phyloP scores from a whole-genome alignment of 2,329 filamentous ascomycete genomes.

The Rhynchosporium graminicola region DNA sequence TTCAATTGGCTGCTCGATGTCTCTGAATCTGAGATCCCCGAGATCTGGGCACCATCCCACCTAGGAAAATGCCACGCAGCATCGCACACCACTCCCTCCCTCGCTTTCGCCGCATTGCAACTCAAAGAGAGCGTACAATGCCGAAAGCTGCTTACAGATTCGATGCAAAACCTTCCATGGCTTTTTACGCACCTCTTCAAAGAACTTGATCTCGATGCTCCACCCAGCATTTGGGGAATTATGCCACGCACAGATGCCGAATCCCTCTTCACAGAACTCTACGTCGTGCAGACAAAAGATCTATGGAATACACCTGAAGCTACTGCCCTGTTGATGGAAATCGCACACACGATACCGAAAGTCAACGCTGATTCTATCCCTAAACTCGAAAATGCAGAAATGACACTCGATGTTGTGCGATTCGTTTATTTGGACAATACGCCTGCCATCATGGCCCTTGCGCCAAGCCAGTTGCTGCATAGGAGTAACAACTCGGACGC shows the following conservation, averaged over 20 bases:
- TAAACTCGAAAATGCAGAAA: conserved; percentile 29
- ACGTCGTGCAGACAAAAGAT: conserved; percentile 66
- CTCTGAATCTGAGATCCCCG: conserved; percentile 51
- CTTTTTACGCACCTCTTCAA: conserved; percentile 79
- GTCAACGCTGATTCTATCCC: conserved; percentile 25
- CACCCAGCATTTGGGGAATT: conserved; percentile 80
- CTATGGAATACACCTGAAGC: conserved; percentile 72
- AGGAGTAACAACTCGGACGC: conserved; percentile 40
- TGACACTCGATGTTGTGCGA: conserved; percentile 39
- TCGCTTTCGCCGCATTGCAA: conserved; percentile 75
- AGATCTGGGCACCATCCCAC: conserved; percentile 35
- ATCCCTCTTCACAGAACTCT: conserved; percentile 62
- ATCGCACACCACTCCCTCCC: conserved; percentile 73
- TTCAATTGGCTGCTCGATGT: conserved; percentile 75
- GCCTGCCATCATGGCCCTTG: conserved; percentile 38
- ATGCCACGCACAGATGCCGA: conserved; percentile 56
- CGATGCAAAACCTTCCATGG: conserved; percentile 80
- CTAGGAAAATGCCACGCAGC: conserved; percentile 44
- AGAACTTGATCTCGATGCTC: conserved; percentile 75
- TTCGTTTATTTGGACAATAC: conserved; percentile 41
- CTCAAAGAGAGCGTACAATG: conserved; percentile 66
- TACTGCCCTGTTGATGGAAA: conserved; percentile 61
- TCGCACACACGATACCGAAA: conserved; percentile 50
- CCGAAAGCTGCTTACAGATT: conserved; percentile 61
- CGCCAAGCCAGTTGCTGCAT: conserved; percentile 37